Conservation (phyloP, 2,329 filamentous ascomycete species). For the Hymenoscyphus repandus region DNA sequence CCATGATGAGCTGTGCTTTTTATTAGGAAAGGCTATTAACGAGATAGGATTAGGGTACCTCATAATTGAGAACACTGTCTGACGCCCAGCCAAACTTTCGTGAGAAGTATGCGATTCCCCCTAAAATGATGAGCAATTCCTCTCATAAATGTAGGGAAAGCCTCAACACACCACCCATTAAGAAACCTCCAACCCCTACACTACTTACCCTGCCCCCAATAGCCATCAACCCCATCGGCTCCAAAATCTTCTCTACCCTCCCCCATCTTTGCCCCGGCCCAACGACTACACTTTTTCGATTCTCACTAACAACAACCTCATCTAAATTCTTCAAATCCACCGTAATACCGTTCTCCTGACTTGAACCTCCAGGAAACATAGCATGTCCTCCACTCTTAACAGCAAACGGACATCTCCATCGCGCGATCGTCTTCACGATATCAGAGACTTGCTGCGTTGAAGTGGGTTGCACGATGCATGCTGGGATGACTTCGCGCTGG, state of each 20-base stretch:
- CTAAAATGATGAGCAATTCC: not conserved
- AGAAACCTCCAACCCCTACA: slow-evolving; percentile 21
- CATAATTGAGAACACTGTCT: slow-evolving; percentile 17
- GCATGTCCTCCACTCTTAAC: slow-evolving; percentile 25
- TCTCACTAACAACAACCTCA: slow-evolving; percentile 22
- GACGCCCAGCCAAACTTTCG: slow-evolving; percentile 12
- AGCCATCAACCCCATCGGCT: slow-evolving; percentile 30
- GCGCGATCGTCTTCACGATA: slow-evolving; percentile 9
- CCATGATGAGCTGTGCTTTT: too few relatives aligned
- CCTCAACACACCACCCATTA: slow-evolving; percentile 21
- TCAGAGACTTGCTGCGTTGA: slow-evolving; percentile 17
- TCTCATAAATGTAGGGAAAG: slow-evolving; percentile 7
- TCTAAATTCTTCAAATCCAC: slow-evolving; percentile 39
- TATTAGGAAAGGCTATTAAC: too few relatives aligned
- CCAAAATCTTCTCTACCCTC: slow-evolving; percentile 34
- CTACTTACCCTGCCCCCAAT: slow-evolving; percentile 34
- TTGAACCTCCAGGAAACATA: slow-evolving; percentile 41
- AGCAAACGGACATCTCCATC: slow-evolving; percentile 18
- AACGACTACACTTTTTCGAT: slow-evolving; percentile 29
- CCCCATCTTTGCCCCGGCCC: slow-evolving; percentile 36
- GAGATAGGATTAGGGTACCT: too few relatives aligned
- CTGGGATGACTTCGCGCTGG: slow-evolving; percentile 10
- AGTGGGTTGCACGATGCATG: slow-evolving; percentile 20
- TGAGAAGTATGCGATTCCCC: slow-evolving; percentile 6
- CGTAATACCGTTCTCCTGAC: slow-evolving; percentile 42